Evolutionary conservation across 1,139 yeast genomes (phyloP).

Genomic region (Suhomyces bribrorum): DNA sequence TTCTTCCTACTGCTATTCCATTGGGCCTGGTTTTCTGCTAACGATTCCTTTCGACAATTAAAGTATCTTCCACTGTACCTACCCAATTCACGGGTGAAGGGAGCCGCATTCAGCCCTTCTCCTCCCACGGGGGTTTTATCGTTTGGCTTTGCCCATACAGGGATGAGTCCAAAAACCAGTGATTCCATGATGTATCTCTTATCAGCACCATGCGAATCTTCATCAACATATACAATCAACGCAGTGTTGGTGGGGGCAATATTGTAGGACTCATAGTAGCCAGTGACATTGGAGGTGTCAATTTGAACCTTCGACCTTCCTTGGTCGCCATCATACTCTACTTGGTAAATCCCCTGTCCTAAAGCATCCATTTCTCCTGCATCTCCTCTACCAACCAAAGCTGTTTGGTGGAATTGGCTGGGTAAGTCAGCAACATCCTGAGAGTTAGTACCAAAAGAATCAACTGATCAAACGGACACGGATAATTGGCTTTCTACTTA

Average conservation of each 20-base stretch:
- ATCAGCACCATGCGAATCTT: constrained; percentile 11
- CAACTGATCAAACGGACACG: neutral
- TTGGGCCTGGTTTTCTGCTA: constrained; percentile 42
- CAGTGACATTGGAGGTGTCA: constrained; percentile 11
- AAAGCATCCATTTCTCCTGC: constrained; percentile 7
- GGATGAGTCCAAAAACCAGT: constrained; percentile 47
- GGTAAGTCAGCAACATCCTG: constrained; percentile 36
- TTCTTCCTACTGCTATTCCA: constrained; percentile 51
- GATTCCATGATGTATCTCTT: constrained; percentile 32
- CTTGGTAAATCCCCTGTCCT: constrained; percentile 10
- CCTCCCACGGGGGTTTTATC: constrained; percentile 27
- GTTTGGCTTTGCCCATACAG: constrained; percentile 44
- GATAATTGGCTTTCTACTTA: constrained; percentile 23
- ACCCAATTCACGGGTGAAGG: constrained; percentile 34
- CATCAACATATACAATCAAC: constrained; percentile 31
- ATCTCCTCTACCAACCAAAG: constrained; percentile 13
- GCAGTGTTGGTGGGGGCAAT: constrained; percentile 45
- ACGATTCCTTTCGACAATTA: constrained; percentile 65
- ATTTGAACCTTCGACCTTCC: constrained; percentile 10
- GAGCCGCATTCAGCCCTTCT: constrained; percentile 3
- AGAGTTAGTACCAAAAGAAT: constrained; percentile 14
- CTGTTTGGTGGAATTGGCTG: constrained; percentile 29
- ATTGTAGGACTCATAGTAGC: constrained; percentile 34
- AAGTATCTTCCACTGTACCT: constrained; percentile 40
- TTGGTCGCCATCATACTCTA: constrained; percentile 9